phyloP scores from a whole-genome alignment of 2,329 filamentous ascomycete species.

The Neoascochyta sp. region DNA sequence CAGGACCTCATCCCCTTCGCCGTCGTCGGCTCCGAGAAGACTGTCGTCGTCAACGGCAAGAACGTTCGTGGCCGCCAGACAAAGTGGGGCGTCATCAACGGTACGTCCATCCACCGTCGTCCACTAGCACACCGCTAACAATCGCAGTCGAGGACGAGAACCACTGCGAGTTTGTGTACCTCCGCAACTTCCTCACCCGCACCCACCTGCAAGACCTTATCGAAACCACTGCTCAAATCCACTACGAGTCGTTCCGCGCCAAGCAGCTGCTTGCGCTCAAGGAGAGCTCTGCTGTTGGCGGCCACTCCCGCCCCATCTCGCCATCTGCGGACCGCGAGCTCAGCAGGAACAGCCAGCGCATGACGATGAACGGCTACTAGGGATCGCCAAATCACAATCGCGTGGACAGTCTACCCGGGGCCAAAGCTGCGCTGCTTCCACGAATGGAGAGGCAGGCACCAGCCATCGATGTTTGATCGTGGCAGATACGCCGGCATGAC shows the following conservation, averaged over 20 bases:
- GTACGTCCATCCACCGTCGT: constrained; percentile 23
- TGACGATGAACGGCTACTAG: constrained; percentile 99
- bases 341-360: constrained; percentile 93
- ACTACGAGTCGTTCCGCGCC: constrained; percentile 99
- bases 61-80: constrained; percentile 97
- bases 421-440: constrained; percentile 18
- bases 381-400: constrained; percentile 31
- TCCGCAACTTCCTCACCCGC: constrained; percentile 96
- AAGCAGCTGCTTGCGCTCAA: constrained; percentile 98
- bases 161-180: constrained; percentile 99
- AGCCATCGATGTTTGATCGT: constrained; percentile 24
- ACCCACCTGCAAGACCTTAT: constrained; percentile 98
- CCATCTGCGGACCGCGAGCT: constrained; percentile 91
- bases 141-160: constrained; percentile 84
- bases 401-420: constrained; percentile 27
- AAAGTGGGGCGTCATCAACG: constrained; percentile 97
- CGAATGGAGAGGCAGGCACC: constrained; percentile 22
- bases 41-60: constrained; percentile 94
- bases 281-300: constrained; percentile 87
- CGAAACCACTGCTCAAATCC: constrained; percentile 98
- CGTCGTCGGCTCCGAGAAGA: constrained; percentile 96
- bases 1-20: constrained; percentile 94
- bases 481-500: too few relatives aligned
- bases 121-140: constrained; percentile 20
- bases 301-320: constrained; percentile 82